A percentile compares a stretch with the other conserved stretches of the same genome.
phyloP scores from a whole-genome alignment of 805 yeast genomes.

The Metschnikowia matae region DNA sequence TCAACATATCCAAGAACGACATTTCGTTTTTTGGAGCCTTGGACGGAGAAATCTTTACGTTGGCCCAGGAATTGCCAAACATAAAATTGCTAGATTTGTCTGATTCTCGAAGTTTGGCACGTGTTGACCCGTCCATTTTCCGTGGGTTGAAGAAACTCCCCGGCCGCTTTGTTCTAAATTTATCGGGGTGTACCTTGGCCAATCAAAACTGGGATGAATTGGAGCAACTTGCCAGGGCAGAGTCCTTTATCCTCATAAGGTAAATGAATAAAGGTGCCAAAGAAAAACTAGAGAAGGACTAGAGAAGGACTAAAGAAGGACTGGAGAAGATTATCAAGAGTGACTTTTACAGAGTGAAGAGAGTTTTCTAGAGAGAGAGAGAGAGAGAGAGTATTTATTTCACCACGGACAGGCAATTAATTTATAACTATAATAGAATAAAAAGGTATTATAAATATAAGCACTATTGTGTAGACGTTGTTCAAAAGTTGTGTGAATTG shows the following conservation, averaged over 20 bases:
- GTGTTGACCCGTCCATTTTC: conserved; percentile 9
- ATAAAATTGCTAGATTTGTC: conserved; percentile 10
- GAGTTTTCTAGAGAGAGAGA: too few species aligned
- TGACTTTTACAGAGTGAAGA: too few species aligned
- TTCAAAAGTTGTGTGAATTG: too few species aligned
- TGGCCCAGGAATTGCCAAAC: conserved; percentile 12
- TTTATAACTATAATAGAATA: too few species aligned
- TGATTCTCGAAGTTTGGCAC: conserved; percentile 6
- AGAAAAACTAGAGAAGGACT: too few species aligned
- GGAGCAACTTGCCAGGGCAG: neutral
- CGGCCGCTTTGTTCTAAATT: conserved; percentile 1
- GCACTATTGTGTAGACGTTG: too few species aligned
- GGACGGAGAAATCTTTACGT: conserved; percentile 1
- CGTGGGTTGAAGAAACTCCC: conserved; percentile 2
- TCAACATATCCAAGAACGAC: conserved; percentile 23
- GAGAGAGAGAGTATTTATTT: neutral
- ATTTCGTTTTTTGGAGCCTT: conserved; percentile 12
- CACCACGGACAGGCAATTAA: neutral
- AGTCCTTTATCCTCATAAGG: neutral
- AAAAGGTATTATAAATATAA: too few species aligned
- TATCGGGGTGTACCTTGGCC: conserved; percentile 8
- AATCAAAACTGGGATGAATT: conserved; percentile 7
- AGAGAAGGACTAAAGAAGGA: too few species aligned
- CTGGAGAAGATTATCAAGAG: too few species aligned
- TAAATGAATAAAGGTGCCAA: neutral